A percentile compares a stretch with the other conserved stretches of the same genome.
These are phyloP conservation scores for Artemisia tridentata DNA, from an alignment of 129 eudicot genomes.

Conservation along the genomic window DNA sequence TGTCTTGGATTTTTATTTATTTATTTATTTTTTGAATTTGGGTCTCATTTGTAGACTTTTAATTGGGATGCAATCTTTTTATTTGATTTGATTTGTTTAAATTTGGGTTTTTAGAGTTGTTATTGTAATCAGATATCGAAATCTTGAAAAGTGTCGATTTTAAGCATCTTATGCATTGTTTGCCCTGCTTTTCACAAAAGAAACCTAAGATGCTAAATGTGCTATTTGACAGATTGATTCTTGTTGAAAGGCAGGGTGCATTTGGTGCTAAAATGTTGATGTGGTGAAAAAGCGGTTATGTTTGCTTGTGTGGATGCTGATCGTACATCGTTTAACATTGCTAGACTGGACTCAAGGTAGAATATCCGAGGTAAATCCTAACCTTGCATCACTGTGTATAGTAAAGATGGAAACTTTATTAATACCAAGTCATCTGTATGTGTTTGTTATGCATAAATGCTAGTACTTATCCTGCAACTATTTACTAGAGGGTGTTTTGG, in stretches of 20 bases:
- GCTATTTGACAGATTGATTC: background rate
- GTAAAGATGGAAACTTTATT: background rate
- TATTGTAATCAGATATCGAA: constrained; percentile 6
- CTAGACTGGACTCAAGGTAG: constrained; percentile 14
- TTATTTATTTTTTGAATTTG: no score
- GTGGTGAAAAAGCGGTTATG: constrained; percentile 11
- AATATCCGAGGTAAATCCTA: constrained; percentile 14
- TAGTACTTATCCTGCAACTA: no score
- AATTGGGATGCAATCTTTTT: constrained; percentile 7
- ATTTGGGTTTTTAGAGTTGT: constrained; percentile 9
- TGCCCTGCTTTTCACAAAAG: no score
- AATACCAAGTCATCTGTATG: background rate
- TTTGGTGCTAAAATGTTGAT: background rate
- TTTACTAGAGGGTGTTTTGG: constrained; percentile 1
- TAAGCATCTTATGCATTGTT: no score
- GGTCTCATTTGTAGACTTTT: background rate
- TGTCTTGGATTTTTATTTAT: background rate
- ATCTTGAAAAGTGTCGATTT: background rate
- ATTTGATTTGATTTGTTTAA: constrained; percentile 4
- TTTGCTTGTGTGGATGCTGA: constrained; percentile 27
- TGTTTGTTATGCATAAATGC: background rate
- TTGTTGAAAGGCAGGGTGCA: background rate
- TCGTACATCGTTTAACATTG: constrained; percentile 9
- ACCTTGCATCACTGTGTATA: background rate
- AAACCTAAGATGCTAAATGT: background rate